Base-by-base conservation (phyloP, 2,329 filamentous ascomycete species). In the Fusarium ramigenum region DNA sequence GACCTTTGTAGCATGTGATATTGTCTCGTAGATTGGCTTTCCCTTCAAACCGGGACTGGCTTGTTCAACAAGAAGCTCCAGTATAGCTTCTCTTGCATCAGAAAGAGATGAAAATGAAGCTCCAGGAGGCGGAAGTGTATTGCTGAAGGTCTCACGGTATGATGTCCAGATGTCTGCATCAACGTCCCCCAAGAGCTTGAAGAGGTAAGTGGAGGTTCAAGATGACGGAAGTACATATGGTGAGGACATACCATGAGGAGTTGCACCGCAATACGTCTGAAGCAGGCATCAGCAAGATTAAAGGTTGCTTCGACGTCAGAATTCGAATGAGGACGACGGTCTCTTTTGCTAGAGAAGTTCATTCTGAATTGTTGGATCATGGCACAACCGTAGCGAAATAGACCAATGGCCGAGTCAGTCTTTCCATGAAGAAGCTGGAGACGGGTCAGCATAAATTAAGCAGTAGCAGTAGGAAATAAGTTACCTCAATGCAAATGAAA, bases 321-420 rank as follows among this genome's bases (percentile, higher is more conserved):
- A 8, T 4, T 19, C 1, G 8, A 7, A 3, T 10, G 4, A 3
- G 5, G 2, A 2, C 16, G 5, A 8, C 5, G 8, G 1, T 32
- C n/a, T 12, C 8, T 16, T 16, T 7, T 5, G n/a, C 5, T 0
- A 1, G 14, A 7, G 14, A 36, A 7, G 10, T 23, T 4, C 4
- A 16, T 25, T 9, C 43, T 64, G 14, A 37, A 58, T 5, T 73
- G 70, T 7, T 60, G 60, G 23, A 73, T 70, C 70, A 73, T 70
- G 46, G 10, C 70, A 63, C 70, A 67, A 4, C 70, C 70, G 19
- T 73, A 73, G 4, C 70, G 70, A 28, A 73, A 73, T 15, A 73
- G 66, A 2, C 37, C 9, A 8, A 73, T 63, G 9, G 70, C 66
- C 0, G 70, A 66, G 21, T 63, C 53, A 3, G 62, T 73, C 11